Evolutionary conservation across 805 yeast genomes (phyloP), one percentile per base, ranked within the genome.

Genomic region (Saturnispora halmiae): DNA sequence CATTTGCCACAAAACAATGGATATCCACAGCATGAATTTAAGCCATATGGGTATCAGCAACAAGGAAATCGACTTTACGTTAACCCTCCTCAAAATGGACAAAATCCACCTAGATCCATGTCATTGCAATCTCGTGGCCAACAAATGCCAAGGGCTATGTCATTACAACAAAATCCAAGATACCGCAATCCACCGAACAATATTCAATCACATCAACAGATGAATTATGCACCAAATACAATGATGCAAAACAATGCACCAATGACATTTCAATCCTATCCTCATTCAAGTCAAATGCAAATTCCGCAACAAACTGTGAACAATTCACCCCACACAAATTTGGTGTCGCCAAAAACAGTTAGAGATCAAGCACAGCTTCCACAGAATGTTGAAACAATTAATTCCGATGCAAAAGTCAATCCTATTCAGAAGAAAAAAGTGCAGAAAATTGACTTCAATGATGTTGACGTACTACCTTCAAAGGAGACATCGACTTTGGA

Each of bases 111-210:
- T 8, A 42, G 47, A 30, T 35, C 49, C 8, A 41, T 46, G 43
- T 46, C 49, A 1, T 36, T 46, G 18, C 52, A 53, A 38, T 26
- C 46, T 2, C 31, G 48, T 33, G 18, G 21, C 6, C 15, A 47
- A 43, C 29, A 39, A 43, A 25, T 10, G 25, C 27, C 39, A 37
- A 47, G 62, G 20, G 43, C 62, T 3, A 58, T 56, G 56, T 50
- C 56, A 5, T 40, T 54, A 50, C 57, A 42, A 39, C 50, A 43
- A 7, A 43, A 38, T 13, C 28, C 32, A 14, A 49, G 28, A 13
- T 40, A 38, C 27, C 58, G 41, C 46, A 22, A 61, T 45, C 51
- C 56, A 48, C 45, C 34, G 38, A 9, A 47, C 51, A 39, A 45
- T 26, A 43, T 18, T 8, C 36, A 18, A 20, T n/a, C 10, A 6